These are phyloP conservation scores for Claviceps arundinis DNA, from an alignment of 2,329 filamentous ascomycete genomes.

Conservation along the genomic window DNA sequence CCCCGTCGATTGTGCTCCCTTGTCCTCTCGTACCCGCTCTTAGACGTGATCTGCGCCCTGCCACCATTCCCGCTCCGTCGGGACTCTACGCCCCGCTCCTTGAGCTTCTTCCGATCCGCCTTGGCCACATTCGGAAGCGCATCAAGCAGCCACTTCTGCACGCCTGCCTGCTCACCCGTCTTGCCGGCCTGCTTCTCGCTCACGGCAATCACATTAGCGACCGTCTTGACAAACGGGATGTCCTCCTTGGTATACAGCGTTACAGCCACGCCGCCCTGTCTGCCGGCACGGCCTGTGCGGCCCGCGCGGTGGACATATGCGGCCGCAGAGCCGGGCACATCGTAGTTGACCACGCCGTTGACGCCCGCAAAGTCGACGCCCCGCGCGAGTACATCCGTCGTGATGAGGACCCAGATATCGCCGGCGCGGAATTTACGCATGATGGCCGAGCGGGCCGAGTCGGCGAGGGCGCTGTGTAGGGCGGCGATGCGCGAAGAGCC, in stretches of 20 bases:
- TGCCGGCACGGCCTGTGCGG: conserved; percentile 76
- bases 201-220: conserved; percentile 81
- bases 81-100: conserved; percentile 67
- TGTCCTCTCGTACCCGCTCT: conserved; percentile 61
- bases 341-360: conserved; percentile 95
- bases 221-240: conserved; percentile 73
- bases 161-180: conserved; percentile 38
- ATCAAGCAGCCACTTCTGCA: conserved; percentile 80
- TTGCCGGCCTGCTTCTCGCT: conserved; percentile 60
- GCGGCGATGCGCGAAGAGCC: conserved; percentile 76
- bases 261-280: conserved; percentile 76
- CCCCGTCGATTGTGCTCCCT: conserved; percentile 53
- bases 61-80: conserved; percentile 30
- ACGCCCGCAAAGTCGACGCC: conserved; percentile 92
- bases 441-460: conserved; percentile 59
- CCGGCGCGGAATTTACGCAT: conserved; percentile 85
- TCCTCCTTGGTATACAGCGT: conserved; percentile 96
- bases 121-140: conserved; percentile 75
- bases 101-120: conserved; percentile 70
- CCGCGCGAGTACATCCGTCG: conserved; percentile 82
- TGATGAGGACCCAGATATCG: conserved; percentile 93
- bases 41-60: conserved; percentile 62
- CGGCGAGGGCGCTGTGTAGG: conserved; percentile 74
- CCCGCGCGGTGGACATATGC: conserved; percentile 90
- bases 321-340: conserved; percentile 82